Evolutionary conservation across 495 filamentous ascomycete genomes (phyloP).

Genomic region (Neurospora africana): DNA sequence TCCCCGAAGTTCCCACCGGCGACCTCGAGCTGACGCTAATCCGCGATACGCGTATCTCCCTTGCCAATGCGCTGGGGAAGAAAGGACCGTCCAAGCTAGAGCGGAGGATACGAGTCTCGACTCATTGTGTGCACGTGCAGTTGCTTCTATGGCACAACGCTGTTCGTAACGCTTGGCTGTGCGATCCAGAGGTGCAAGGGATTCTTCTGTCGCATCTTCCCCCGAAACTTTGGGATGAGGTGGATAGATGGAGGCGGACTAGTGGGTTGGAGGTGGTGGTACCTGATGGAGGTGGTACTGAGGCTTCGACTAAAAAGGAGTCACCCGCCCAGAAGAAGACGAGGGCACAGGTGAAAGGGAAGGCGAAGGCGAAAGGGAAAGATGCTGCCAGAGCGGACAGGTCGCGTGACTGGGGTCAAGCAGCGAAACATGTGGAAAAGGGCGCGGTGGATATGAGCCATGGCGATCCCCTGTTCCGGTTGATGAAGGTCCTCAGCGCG

Average conservation of each 20-base stretch:
- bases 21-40: constrained; percentile 72
- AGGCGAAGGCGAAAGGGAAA: constrained; percentile 23
- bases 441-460: constrained; percentile 60
- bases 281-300: constrained; percentile 18
- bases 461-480: constrained; percentile 70
- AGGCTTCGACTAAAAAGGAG: constrained; percentile 1
- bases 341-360: constrained; percentile 20
- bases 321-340: constrained; percentile 2
- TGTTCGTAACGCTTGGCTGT: constrained; percentile 76
- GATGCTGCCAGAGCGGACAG: constrained; percentile 33
- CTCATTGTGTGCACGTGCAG: constrained; percentile 86
- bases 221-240: constrained; percentile 52
- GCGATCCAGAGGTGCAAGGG: constrained; percentile 66
- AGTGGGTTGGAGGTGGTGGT: constrained; percentile 48
- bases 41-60: constrained; percentile 42
- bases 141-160: constrained; percentile 81
- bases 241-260: constrained; percentile 62
- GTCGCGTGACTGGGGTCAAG: constrained; percentile 64
- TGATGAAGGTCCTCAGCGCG: constrained; percentile 62
- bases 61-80: constrained; percentile 56
- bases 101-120: constrained; percentile 60
- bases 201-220: constrained; percentile 64
- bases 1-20: constrained; percentile 18
- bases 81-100: constrained; percentile 81
- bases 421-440: constrained; percentile 56